Base-by-base conservation (phyloP, 2,329 filamentous ascomycete species). In the Domatiomyces catenatus region DNA sequence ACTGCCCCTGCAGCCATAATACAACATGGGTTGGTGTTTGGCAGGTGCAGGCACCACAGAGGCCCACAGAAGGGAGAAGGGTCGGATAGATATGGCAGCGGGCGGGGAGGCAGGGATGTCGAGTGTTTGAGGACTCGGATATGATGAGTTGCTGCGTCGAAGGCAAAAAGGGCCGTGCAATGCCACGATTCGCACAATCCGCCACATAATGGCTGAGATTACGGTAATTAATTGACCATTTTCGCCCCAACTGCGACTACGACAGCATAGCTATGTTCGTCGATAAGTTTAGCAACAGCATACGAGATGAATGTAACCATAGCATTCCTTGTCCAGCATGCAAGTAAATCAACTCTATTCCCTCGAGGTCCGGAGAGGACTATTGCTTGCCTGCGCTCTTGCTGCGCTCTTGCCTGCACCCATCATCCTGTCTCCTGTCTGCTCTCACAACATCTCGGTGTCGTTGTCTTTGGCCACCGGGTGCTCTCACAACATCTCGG, bases 1-100 rank as follows among this genome's bases (percentile, higher is more conserved):
- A 93, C 74, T 39, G 28, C 28, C 2, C 8, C 28, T 32, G 32
- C 32, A 15, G 32, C 32, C 32, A 39, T 39, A 2, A 4, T 39
- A 15, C 32, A 12, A 15, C 32, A 15, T 15, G 3, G 32, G 12
- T 12, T 15, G 5, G 32, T 39, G 32, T 15, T 15, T 39, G 32
- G 32, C 12, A 15, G 32, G 32, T 15, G 32, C 32, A 12, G 32
- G 15, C 10, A 39, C 32, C 10, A 15, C 10, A 12, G 8, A 36
- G 28, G 28, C 28, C 8, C 28, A 36, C 8, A 36, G 8, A 12
- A 36, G 28, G 26, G 10, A 39, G 4, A 4, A 39, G 3, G 32
- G 8, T 4, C 5, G 7, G 7, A 32, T 39, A 15, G 22, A 24
- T 24, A 24, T 3, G 22, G 22, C 22, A 24, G 22, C 22, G 3